These are phyloP conservation scores for Zasmidium citrigriseum DNA, from an alignment of 2,329 filamentous ascomycete species.

Conservation along the genomic window DNA sequence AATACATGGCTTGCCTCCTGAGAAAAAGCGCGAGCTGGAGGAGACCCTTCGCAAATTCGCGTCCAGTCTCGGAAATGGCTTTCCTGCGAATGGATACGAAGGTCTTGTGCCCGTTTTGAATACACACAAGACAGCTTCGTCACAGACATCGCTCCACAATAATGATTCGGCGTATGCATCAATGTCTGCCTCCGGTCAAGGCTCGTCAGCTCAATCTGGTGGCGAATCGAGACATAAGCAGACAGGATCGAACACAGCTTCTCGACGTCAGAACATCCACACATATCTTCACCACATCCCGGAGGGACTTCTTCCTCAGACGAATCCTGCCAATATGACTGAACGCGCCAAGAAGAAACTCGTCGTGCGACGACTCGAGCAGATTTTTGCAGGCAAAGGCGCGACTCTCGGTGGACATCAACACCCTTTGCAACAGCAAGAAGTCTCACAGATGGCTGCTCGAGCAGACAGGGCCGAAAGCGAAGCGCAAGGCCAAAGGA, in stretches of 20 bases:
- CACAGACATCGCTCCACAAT: constrained; percentile 51
- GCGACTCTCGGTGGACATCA: constrained; percentile 46
- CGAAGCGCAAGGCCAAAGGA: constrained; percentile 41
- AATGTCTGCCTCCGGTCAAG: constrained; percentile 51
- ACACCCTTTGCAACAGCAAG: constrained; percentile 57
- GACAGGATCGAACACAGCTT: constrained; percentile 28
- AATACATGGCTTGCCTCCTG: constrained; percentile 69
- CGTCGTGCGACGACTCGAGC: constrained; percentile 74
- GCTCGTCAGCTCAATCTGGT: constrained; percentile 42
- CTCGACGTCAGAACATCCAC: constrained; percentile 62
- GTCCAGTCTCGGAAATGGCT: constrained; percentile 58
- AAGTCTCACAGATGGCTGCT: constrained; percentile 58
- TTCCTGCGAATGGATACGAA: constrained; percentile 31
- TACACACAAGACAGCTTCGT: constrained; percentile 61
- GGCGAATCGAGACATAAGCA: constrained; percentile 31
- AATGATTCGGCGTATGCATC: constrained; percentile 65
- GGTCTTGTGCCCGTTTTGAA: constrained; percentile 50
- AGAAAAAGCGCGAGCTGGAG: constrained; percentile 77
- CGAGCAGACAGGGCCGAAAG: constrained; percentile 44
- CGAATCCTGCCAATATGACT: constrained; percentile 56
- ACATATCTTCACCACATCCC: constrained; percentile 73
- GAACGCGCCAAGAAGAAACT: constrained; percentile 76
- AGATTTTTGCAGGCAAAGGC: constrained; percentile 75
- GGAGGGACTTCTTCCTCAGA: constrained; percentile 64
- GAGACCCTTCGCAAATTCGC: constrained; percentile 71